Evolutionary conservation across 2,329 filamentous ascomycete genomes (phyloP), one percentile per base, ranked within the genome.

Genomic region (Fusarium longipes): DNA sequence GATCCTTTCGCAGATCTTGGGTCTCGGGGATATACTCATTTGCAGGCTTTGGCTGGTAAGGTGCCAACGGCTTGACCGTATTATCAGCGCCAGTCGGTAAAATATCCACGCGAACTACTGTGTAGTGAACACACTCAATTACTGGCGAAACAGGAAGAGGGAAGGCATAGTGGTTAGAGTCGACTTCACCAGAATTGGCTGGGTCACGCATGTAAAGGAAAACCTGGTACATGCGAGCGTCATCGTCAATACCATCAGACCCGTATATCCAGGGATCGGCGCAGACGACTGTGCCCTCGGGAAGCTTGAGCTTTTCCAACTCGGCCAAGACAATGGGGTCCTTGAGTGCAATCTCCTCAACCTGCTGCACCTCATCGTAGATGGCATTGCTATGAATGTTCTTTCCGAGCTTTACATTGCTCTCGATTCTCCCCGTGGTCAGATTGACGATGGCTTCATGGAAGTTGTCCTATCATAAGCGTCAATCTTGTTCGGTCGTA

Each of bases 21-120:
- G 89, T 78, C 71, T 86, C 84, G 0, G 83, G 83, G 1, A 82
- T 75, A 60, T 85, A 86, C 53, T 86, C 84, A 32, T 68, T 71
- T 0, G 68, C 29, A 5, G 57, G 63, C 4, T 54, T 64, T 3
- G 59, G 57, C 2, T 59, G 44, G 15, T 68, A 70, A 0, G 64
- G 42, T 0, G 32, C 35, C 4, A 59, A 29, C 1, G 66, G 54
- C 0, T 58, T 59, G 3, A 47, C 44, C 0, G 48, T 49, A 33
- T 52, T 53, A 9, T 66, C 69, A 2, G 63, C 43, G 0, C 69
- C 68, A 1, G 64, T 70, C 0, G 69, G 66, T 0, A 71, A 30
- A 0, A 55, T 35, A 12, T 71, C 67, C 2, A 71, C 59, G 1
- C 64, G 45, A 3, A 71, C 38, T 0, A 71, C 51, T 9, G 56